Percentiles rank a stretch among this genome's conserved stretches.
Conservation (phyloP, 2,329 filamentous ascomycete species). For the Claviceps humidiphila region DNA sequence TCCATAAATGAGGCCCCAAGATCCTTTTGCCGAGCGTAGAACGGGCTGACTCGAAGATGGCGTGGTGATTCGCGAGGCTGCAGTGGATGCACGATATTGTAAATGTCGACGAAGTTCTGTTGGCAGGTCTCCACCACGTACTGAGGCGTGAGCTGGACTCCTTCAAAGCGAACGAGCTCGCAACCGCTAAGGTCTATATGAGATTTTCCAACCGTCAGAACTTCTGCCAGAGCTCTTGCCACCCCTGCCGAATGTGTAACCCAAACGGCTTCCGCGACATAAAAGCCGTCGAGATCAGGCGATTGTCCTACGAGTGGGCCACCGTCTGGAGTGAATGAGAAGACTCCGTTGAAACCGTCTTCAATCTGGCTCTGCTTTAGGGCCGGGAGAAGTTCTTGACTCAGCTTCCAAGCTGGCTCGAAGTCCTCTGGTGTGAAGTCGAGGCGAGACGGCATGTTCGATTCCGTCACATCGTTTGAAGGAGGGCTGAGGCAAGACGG, state of each 20-base stretch:
- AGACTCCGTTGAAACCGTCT: conserved; percentile 52
- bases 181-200: conserved; percentile 44
- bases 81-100: conserved; percentile 50
- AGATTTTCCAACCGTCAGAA: conserved; percentile 42
- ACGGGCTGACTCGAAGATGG: conserved; percentile 45
- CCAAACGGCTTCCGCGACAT: conserved; percentile 53
- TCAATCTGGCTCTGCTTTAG: conserved; percentile 37
- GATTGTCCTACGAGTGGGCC: conserved; percentile 45
- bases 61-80: conserved; percentile 44
- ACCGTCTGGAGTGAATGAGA: conserved; percentile 53
- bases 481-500: conserved; percentile 41
- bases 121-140: conserved; percentile 46
- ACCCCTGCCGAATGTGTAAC: conserved; percentile 53
- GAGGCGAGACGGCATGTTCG: conserved; percentile 50
- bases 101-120: conserved; percentile 51
- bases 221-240: conserved; percentile 44
- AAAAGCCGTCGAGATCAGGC: conserved; percentile 47
- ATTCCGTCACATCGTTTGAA: conserved; percentile 38
- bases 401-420: conserved; percentile 43
- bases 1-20: conserved; percentile 48
- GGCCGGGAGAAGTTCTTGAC: conserved; percentile 38
- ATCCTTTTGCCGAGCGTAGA: conserved; percentile 38
- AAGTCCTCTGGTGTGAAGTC: conserved; percentile 48
- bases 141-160: conserved; percentile 40
- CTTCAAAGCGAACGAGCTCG: conserved; percentile 47